These are phyloP conservation scores for Baeospora myosura DNA, from an alignment of 1,284 basidiomycete genomes.

Conservation along the genomic window DNA sequence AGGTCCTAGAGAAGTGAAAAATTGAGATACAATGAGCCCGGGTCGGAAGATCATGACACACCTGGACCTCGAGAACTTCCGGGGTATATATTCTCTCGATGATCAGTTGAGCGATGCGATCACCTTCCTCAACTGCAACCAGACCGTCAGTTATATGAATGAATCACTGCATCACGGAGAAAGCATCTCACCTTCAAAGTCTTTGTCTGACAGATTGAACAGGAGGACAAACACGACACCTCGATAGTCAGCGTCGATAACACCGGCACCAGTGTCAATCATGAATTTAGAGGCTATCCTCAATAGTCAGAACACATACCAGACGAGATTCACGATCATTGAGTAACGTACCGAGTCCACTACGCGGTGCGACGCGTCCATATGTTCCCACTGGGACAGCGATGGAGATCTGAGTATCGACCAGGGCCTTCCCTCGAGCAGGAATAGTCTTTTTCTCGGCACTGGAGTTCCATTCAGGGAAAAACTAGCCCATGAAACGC, in stretches of 20 bases:
- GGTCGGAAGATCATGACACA: slow-evolving; percentile 27
- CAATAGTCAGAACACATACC: background rate
- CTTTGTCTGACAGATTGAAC: slow-evolving; percentile 86
- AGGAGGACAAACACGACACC: slow-evolving; percentile 90
- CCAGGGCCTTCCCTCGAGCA: slow-evolving; percentile 80
- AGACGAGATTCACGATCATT: background rate
- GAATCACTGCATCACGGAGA: slow-evolving; percentile 2
- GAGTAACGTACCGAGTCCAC: slow-evolving; percentile 72
- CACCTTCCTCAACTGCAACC: slow-evolving; percentile 74
- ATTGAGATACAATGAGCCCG: background rate
- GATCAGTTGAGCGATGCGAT: slow-evolving; percentile 92
- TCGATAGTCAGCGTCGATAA: slow-evolving; percentile 94
- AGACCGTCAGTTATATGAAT: background rate
- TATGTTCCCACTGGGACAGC: slow-evolving; percentile 92
- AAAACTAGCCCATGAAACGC: slow-evolving; percentile 14
- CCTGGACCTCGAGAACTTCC: slow-evolving; percentile 79
- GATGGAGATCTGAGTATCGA: slow-evolving; percentile 88
- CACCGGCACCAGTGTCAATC: slow-evolving; percentile 95
- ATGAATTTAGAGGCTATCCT: slow-evolving; percentile 85
- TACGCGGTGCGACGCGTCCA: slow-evolving; percentile 91
- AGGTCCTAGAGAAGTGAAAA: slow-evolving; percentile 39
- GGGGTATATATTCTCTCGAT: slow-evolving; percentile 88
- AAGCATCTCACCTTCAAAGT: slow-evolving; percentile 71
- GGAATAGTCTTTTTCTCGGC: slow-evolving; percentile 76
- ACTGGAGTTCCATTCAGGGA: slow-evolving; percentile 29